Base-by-base conservation (phyloP, 2,329 filamentous ascomycete genomes). In the Cladosporium sp. region DNA sequence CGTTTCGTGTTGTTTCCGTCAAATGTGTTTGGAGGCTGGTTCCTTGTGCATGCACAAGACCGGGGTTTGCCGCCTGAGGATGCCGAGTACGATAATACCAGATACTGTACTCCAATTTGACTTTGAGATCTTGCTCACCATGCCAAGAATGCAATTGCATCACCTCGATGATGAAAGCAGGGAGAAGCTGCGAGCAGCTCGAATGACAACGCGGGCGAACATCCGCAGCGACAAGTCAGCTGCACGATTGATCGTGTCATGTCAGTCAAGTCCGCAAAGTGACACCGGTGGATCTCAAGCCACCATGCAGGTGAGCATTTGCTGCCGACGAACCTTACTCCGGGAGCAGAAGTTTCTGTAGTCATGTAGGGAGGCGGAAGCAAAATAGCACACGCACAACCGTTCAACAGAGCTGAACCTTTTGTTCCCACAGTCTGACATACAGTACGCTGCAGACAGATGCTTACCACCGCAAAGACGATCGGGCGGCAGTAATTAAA, bases 261-360 rank as follows among this genome's bases (percentile, higher is more conserved):
- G 41, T 47, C n/a, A 47, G 41, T 47, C n/a, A 18, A 47, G 24
- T 54, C 52, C 52, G 52, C 10, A 55, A 34, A 21, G 41, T n/a
- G 21, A 52, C 26, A 28, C 26, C 18, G 52, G 52, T 12, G 32
- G 52, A 55, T 55, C 52, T 34, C 52, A 55, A 55, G 52, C 52
- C 52, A 55, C 52, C 30, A 34, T 55, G 52, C 52, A 34, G 52
- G 52, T 55, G 30, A 55, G 52, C 52, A 55, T 55, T 30, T 55
- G 41, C 52, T 30, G 52, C 52, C 52, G 32, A 21, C 18, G 26
- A 55, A 55, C 52, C n/a, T 55, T 55, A 30, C 52, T 18, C 41
- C n/a, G 1, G 4, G n/a, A 24, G 8, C n/a, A 47, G 10, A 47
- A 21, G 21, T 12, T 24, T 21, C n/a, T 41, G 36, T 18, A 41